These are phyloP conservation scores for Sporothrix brunneoviolacea DNA, from an alignment of 2,329 filamentous ascomycete species.

Conservation along the genomic window DNA sequence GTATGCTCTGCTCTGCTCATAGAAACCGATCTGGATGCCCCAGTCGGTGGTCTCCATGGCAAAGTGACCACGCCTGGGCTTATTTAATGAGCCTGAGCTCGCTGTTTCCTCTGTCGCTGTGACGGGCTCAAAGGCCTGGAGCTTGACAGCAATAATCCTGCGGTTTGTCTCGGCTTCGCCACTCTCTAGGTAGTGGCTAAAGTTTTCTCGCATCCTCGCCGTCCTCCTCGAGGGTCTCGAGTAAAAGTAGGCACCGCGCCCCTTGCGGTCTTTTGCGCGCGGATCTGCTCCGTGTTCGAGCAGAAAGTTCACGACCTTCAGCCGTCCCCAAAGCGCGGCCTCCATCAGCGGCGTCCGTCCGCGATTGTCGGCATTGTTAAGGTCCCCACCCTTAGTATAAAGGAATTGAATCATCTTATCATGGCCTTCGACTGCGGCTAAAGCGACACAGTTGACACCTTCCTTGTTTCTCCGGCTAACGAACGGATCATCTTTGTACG, in stretches of 20 bases:
- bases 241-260: not conserved
- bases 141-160: not conserved
- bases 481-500: not conserved
- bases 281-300: not conserved
- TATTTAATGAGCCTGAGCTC: too few species aligned
- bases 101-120: not conserved
- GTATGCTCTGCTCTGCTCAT: not conserved
- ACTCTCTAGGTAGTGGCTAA: not conserved
- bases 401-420: not conserved
- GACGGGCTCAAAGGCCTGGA: not conserved
- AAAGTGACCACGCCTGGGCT: not conserved
- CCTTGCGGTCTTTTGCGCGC: not conserved
- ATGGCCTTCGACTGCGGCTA: not conserved
- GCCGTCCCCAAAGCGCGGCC: not conserved
- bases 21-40: not conserved
- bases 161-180: not conserved
- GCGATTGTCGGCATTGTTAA: not conserved
- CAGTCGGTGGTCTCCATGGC: not conserved
- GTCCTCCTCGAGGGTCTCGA: not conserved
- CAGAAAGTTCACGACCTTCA: not conserved
- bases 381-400: not conserved
- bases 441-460: not conserved
- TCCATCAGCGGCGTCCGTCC: conserved; percentile 1
- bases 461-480: not conserved
- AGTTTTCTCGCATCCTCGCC: not conserved